phyloP scores from a whole-genome alignment of 78 protist species.

The Dictyostelium intermedium region DNA sequence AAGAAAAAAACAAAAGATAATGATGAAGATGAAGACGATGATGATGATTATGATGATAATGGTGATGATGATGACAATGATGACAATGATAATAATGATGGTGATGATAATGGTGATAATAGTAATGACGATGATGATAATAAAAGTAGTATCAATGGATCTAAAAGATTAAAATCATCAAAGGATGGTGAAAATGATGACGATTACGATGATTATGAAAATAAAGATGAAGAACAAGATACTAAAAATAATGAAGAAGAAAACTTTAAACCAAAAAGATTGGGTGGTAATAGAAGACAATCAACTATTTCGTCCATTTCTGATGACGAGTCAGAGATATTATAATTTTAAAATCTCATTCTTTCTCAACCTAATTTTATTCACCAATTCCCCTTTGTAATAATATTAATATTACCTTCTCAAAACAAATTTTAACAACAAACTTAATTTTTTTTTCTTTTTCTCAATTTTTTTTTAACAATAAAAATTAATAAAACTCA shows the following conservation, averaged over 20 bases:
- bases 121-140: too few species aligned
- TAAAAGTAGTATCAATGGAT: neutral
- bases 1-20: neutral
- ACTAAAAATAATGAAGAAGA: neutral
- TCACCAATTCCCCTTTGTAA: neutral
- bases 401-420: too few species aligned
- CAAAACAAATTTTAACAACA: too few species aligned
- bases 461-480: too few species aligned
- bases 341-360: too few species aligned
- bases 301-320: neutral
- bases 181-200: neutral
- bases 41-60: neutral
- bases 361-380: neutral
- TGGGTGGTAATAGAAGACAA: neutral
- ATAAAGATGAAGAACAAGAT: neutral
- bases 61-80: neutral
- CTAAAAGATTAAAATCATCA: neutral
- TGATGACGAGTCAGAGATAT: neutral
- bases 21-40: neutral
- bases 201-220: neutral
- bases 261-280: neutral
- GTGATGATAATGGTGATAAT: neutral
- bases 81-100: too few species aligned
- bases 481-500: too few species aligned
- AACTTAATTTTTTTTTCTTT: too few species aligned